Conservation (phyloP, 306 rosid species). For the Gleditsia sinensis region DNA sequence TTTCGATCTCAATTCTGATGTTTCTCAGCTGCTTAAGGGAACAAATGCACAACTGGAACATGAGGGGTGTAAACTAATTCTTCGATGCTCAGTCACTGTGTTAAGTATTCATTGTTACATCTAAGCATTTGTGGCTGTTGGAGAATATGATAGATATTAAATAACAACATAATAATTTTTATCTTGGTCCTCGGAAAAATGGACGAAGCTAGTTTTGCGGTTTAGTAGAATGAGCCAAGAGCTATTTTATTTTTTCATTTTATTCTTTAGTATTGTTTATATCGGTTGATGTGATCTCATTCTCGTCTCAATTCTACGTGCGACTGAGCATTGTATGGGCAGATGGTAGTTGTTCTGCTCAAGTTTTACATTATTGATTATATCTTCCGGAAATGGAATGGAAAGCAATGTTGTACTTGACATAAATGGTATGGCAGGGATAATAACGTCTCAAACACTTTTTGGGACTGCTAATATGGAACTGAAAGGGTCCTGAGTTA, state of each 20-base stretch:
- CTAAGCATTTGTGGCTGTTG: not conserved
- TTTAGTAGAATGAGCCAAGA: not conserved
- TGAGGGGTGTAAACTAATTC: not conserved
- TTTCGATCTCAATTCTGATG: slow-evolving; percentile 22
- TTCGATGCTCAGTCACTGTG: no score
- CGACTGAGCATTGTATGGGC: slow-evolving; percentile 8
- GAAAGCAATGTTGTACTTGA: not conserved
- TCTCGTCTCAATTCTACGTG: slow-evolving; percentile 1
- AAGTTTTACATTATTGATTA: not conserved
- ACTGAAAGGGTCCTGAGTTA: not conserved
- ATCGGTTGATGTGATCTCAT: not conserved
- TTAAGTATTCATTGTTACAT: not conserved
- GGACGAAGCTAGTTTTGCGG: not conserved
- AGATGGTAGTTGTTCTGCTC: not conserved
- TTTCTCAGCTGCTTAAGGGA: slow-evolving; percentile 1
- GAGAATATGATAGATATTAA: slow-evolving; percentile 1
- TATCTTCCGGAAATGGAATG: no score
- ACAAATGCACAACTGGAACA: not conserved
- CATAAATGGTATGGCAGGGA: not conserved
- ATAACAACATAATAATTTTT: not conserved
- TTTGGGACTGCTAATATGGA: not conserved
- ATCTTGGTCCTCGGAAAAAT: not conserved
- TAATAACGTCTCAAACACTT: not conserved
- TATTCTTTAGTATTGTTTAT: not conserved
- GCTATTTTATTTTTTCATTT: not conserved